Base-by-base conservation (phyloP, 1,139 yeast species). In the Lodderomyces beijingensis region DNA sequence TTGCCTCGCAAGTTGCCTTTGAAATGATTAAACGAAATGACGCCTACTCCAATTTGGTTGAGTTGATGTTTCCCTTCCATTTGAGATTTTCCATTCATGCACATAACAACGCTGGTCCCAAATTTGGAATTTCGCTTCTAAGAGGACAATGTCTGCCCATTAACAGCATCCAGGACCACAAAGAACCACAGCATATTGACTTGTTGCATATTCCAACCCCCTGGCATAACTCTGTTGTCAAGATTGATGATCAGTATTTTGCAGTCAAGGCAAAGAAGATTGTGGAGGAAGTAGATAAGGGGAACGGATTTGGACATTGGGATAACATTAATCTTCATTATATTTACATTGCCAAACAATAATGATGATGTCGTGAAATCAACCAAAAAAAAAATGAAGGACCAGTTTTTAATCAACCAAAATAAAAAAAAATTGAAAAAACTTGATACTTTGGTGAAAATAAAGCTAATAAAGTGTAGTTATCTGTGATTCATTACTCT, bases 21-120 rank as follows among this genome's bases (percentile, higher is more conserved):
- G 79, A 75, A 45, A 77, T 77, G 82, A 77, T 77, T 39, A 74
- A 70, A 32, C 42, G 82, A 41, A 77, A 77, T 46, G 83, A 77
- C 47, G 82, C 83, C 5, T 76, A 77, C 46, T 76, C 81, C 3
- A 77, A 77, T 47, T 58, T 76, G 47, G 80, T 77, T 28, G 82
- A 76, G 40, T 54, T 76, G 41, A 51, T 75, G 31, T 75, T 77
- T 38, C 83, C 83, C 5, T 72, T 71, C 47, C 79, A 74, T 44
- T 51, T 76, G 47, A 62, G 83, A 42, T 58, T 76, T 27, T 75
- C 81, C 7, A 76, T 77, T 38, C 83, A 77, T 49, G 79, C 81
- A 0, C 82, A 77, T 48, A 62, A 55, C 27, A 76, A 75, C 41
- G 44, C 59, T 21, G 82, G 81, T 1, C 82, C 82, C 6, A 76